A percentile compares a stretch with the other conserved stretches of the same genome.
These are phyloP conservation scores for Austropuccinia psidii DNA, from an alignment of 1,284 basidiomycete genomes.

Conservation along the genomic window DNA sequence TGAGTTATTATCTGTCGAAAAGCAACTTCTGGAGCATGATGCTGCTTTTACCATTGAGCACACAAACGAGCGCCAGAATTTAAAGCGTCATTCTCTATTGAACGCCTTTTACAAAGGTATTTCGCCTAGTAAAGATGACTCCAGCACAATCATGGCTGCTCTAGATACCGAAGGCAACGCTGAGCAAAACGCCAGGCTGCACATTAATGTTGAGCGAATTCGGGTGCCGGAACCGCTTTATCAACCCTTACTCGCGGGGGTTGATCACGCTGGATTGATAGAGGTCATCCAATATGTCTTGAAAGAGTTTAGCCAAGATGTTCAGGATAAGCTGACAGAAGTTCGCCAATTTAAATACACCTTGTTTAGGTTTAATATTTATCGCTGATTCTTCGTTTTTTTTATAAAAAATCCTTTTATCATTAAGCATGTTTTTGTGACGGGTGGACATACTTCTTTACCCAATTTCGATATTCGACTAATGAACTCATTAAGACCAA, in stretches of 20 bases:
- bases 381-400: background rate
- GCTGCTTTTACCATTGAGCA: constrained; percentile 70
- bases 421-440: constrained; percentile 75
- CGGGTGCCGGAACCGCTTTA: constrained; percentile 90
- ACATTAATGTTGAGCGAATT: constrained; percentile 88
- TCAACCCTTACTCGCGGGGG: constrained; percentile 82
- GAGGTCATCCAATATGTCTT: constrained; percentile 83
- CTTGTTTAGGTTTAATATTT: constrained; percentile 40
- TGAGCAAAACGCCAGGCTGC: constrained; percentile 66
- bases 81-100: constrained; percentile 71
- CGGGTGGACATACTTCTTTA: constrained; percentile 70
- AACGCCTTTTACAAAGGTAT: constrained; percentile 63
- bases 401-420: constrained; percentile 38
- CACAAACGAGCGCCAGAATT: constrained; percentile 69
- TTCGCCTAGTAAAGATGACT: constrained; percentile 56
- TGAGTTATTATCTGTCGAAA: constrained; percentile 67
- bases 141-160: constrained; percentile 52
- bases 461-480: constrained; percentile 65
- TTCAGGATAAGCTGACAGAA: constrained; percentile 58
- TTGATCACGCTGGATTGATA: constrained; percentile 86
- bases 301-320: constrained; percentile 63
- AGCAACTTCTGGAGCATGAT: constrained; percentile 72
- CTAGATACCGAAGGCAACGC: constrained; percentile 46
- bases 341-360: constrained; percentile 44
- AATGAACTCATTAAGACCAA: constrained; percentile 62